Percentiles rank a stretch among this genome's conserved stretches.
These are phyloP conservation scores for Penicillium sp. DNA, from an alignment of 2,329 filamentous ascomycete genomes.

Conservation along the genomic window DNA sequence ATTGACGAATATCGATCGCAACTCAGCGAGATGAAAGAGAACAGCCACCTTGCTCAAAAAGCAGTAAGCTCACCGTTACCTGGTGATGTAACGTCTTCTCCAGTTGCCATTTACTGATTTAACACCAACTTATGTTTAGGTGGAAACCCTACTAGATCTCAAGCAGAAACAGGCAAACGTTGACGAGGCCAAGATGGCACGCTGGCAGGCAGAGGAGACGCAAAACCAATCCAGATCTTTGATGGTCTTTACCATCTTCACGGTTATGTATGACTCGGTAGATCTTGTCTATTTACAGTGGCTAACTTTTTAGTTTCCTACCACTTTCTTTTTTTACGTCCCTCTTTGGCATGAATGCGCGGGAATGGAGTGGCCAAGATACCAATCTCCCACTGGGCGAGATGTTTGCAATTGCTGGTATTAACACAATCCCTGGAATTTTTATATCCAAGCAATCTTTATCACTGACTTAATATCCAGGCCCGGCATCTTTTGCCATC, in stretches of 20 bases:
- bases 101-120: neutral
- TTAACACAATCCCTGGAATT: neutral
- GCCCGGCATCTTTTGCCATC: conserved; percentile 51
- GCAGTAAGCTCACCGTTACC: conserved; percentile 44
- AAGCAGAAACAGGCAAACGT: conserved; percentile 67
- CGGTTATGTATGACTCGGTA: conserved; percentile 50
- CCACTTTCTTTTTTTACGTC: conserved; percentile 66
- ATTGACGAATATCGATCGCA: conserved; percentile 58
- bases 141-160: conserved; percentile 66
- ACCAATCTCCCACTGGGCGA: conserved; percentile 36
- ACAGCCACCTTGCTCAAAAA: conserved; percentile 59
- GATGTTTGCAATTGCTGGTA: conserved; percentile 33
- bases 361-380: conserved; percentile 56
- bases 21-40: conserved; percentile 57
- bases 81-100: fast-evolving
- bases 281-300: no score
- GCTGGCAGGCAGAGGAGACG: conserved; percentile 63
- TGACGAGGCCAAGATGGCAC: conserved; percentile 63
- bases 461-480: conserved; percentile 9
- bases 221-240: conserved; percentile 63
- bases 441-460: no score
- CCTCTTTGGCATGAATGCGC: conserved; percentile 65
- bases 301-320: conserved; percentile 46
- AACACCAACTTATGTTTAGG: conserved; percentile 34
- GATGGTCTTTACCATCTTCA: conserved; percentile 61